A percentile compares a stretch with the other conserved stretches of the same genome.
Evolutionary conservation across 1,139 yeast genomes (phyloP).

Genomic region (Debaryomyces udenii): DNA sequence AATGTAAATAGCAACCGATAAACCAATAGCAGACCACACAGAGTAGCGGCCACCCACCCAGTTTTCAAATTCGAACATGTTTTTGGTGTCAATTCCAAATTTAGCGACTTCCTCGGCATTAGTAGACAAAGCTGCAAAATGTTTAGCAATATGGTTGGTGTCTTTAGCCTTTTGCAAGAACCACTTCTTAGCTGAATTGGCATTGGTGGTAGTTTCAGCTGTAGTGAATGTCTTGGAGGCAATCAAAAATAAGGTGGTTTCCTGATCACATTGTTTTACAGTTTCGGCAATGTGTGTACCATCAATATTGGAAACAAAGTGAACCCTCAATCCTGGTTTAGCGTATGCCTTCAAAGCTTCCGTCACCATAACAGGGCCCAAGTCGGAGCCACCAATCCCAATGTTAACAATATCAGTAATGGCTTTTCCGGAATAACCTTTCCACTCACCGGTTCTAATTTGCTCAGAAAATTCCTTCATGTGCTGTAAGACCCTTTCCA

Average conservation of each 20-base stretch:
- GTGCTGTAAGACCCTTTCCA: slow-evolving; percentile 86
- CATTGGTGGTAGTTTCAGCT: slow-evolving; percentile 96
- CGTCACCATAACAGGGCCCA: slow-evolving; percentile 99
- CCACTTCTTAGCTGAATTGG: slow-evolving; percentile 94
- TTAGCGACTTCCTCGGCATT: slow-evolving; percentile 87
- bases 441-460: slow-evolving; percentile 93
- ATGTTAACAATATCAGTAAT: slow-evolving; percentile 95
- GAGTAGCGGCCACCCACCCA: slow-evolving; percentile 99
- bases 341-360: slow-evolving; percentile 94
- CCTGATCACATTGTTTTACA: slow-evolving; percentile 75
- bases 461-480: slow-evolving; percentile 92
- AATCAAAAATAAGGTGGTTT: slow-evolving; percentile 89
- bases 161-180: slow-evolving; percentile 76
- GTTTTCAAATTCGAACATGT: slow-evolving; percentile 97
- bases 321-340: slow-evolving; percentile 73
- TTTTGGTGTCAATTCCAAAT: slow-evolving; percentile 95
- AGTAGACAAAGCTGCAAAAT: slow-evolving; percentile 95
- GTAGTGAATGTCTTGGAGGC: slow-evolving; percentile 99
- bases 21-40: slow-evolving; percentile 98
- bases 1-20: slow-evolving; percentile 91
- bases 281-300: slow-evolving; percentile 97
- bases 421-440: slow-evolving; percentile 92
- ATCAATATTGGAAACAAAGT: slow-evolving; percentile 96
- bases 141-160: slow-evolving; percentile 81
- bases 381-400: slow-evolving; percentile 98